Conservation (phyloP, 495 filamentous ascomycete genomes). For the Penicillium cinerascens region DNA sequence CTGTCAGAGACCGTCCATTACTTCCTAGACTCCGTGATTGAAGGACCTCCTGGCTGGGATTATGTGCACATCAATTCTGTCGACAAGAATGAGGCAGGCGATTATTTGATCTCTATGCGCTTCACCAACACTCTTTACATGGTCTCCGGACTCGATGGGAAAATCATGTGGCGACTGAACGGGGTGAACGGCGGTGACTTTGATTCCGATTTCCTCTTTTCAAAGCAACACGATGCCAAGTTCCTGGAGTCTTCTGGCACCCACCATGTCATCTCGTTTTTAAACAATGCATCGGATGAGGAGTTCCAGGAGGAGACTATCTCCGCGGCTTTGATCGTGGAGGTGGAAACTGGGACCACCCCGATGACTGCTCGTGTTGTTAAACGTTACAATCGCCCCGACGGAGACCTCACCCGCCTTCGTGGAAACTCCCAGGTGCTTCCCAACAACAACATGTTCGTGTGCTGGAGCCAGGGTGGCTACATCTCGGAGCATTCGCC, state of each 20-base stretch:
- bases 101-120: constrained; percentile 56
- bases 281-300: constrained; percentile 51
- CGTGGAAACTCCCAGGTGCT: constrained; percentile 57
- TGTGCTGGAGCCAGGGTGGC: constrained; percentile 54
- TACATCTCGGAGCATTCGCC: constrained; percentile 49
- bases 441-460: constrained; percentile 49
- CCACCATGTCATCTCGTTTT: constrained; percentile 44
- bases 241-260: constrained; percentile 43
- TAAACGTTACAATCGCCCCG: constrained; percentile 39
- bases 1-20: constrained; percentile 29
- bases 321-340: constrained; percentile 52
- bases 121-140: constrained; percentile 55
- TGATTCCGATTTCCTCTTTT: constrained; percentile 50
- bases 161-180: constrained; percentile 55
- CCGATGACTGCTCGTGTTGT: constrained; percentile 44
- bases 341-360: constrained; percentile 41
- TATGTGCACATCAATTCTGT: constrained; percentile 62
- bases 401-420: constrained; percentile 42
- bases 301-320: constrained; percentile 38
- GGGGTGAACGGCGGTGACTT: constrained; percentile 41
- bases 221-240: constrained; percentile 58
- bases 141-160: constrained; percentile 52
- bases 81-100: constrained; percentile 51
- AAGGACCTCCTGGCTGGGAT: constrained; percentile 43
- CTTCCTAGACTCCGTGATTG: constrained; percentile 1